Evolutionary conservation across 2,329 filamentous ascomycete species (phyloP).

Genomic region (Botryotinia convoluta): DNA sequence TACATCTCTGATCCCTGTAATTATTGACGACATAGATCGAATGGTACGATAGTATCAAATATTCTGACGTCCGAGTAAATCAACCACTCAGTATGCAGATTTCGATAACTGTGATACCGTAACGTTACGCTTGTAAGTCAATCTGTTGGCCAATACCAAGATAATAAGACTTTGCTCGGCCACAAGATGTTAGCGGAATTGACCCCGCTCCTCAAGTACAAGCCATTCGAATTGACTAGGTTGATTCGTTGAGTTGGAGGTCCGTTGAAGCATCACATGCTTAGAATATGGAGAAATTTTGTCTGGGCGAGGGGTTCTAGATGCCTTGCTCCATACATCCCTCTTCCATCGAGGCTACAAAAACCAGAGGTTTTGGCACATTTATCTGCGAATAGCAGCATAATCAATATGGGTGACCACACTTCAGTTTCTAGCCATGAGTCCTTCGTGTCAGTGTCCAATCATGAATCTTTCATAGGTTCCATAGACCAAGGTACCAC

Average conservation of each 20-base stretch:
- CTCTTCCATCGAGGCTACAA: conserved; percentile 7
- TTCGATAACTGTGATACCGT: neutral
- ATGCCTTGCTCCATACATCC: neutral
- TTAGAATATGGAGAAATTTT: neutral
- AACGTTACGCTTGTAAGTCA: conserved; percentile 6
- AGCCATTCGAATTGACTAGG: neutral
- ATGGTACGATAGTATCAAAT: neutral
- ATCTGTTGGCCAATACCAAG: neutral
- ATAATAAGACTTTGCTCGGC: neutral
- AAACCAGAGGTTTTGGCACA: neutral
- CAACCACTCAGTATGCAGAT: neutral
- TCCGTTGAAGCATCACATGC: neutral
- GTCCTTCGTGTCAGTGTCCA: conserved; percentile 49
- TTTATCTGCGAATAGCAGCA: neutral
- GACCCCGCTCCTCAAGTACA: neutral
- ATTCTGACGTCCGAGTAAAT: neutral
- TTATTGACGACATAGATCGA: neutral
- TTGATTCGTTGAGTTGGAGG: neutral
- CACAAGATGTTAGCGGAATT: conserved; percentile 2
- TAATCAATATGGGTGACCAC: conserved; percentile 22
- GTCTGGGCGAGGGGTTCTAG: neutral
- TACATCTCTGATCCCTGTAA: neutral
- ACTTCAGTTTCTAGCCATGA: conserved; percentile 7
- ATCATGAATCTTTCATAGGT: conserved; percentile 56
- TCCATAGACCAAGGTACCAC: conserved; percentile 81